A percentile compares a stretch with the other conserved stretches of the same genome.
Evolutionary conservation across 2,329 filamentous ascomycete species (phyloP).

Genomic region (Drechslerella stenobrocha): DNA sequence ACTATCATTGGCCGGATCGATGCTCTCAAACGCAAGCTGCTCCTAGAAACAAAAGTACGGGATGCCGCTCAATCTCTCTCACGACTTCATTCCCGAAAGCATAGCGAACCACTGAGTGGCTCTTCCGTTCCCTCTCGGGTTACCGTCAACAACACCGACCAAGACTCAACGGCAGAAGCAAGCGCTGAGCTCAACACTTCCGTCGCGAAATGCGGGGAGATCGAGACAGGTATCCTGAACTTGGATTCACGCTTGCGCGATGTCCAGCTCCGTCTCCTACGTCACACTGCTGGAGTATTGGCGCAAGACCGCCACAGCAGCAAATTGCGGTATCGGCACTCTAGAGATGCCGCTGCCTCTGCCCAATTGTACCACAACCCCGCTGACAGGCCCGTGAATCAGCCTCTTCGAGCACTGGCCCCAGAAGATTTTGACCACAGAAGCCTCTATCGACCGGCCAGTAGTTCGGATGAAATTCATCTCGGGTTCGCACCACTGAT

Average conservation of each 20-base stretch:
- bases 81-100: conserved; percentile 73
- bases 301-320: conserved; percentile 77
- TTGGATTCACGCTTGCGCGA: conserved; percentile 76
- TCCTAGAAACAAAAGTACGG: conserved; percentile 88
- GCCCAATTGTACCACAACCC: neutral
- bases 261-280: conserved; percentile 73
- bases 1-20: conserved; percentile 76
- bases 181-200: conserved; percentile 70
- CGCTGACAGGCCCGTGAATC: conserved; percentile 10
- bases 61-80: conserved; percentile 88
- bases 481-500: neutral
- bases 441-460: conserved; percentile 71
- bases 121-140: conserved; percentile 54
- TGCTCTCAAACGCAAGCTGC: conserved; percentile 77
- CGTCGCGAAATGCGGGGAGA: conserved; percentile 79
- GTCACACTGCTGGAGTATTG: conserved; percentile 89
- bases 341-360: neutral
- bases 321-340: conserved; percentile 10
- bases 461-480: conserved; percentile 63
- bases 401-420: neutral
- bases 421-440: conserved; percentile 71
- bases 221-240: conserved; percentile 76
- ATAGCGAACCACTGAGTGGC: conserved; percentile 36
- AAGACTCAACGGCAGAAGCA: conserved; percentile 8
- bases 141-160: neutral